phyloP scores from a whole-genome alignment of 805 yeast genomes.

The Kazachstania taianensis region DNA sequence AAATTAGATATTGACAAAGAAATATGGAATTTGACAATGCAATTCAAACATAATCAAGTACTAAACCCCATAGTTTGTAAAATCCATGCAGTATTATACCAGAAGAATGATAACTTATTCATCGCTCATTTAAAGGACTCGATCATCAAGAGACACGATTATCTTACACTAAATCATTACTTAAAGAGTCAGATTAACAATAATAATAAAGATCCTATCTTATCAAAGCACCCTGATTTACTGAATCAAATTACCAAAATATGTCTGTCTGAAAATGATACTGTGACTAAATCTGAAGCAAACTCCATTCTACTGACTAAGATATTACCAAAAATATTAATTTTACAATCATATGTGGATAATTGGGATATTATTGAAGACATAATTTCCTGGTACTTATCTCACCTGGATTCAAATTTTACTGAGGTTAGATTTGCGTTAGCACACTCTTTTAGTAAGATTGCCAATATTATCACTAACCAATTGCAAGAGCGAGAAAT shows the following conservation, averaged over 20 bases:
- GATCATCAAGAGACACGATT: slow-evolving; percentile 1
- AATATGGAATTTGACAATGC: slow-evolving; percentile 27
- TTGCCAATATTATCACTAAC: slow-evolving; percentile 29
- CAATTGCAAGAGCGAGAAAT: slow-evolving; percentile 16
- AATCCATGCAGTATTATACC: slow-evolving; percentile 25
- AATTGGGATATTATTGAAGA: slow-evolving; percentile 36
- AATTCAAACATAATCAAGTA: slow-evolving; percentile 37
- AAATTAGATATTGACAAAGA: slow-evolving; percentile 34
- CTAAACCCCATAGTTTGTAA: slow-evolving; percentile 24
- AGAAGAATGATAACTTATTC: slow-evolving; percentile 18
- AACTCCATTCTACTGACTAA: slow-evolving; percentile 6
- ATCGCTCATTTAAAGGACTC: slow-evolving; percentile 3
- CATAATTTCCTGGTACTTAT: slow-evolving; percentile 39
- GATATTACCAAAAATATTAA: slow-evolving; percentile 19
- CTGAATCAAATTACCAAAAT: background rate
- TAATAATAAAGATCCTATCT: background rate
- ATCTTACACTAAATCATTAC: slow-evolving; percentile 14
- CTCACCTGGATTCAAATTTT: slow-evolving; percentile 37
- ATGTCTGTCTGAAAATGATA: background rate
- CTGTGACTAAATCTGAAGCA: background rate
- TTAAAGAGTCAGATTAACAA: slow-evolving; percentile 4
- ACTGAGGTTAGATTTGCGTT: slow-evolving; percentile 51
- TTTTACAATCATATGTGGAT: slow-evolving; percentile 14
- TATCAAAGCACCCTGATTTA: background rate
- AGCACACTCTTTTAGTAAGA: slow-evolving; percentile 54